Evolutionary conservation across 257 asterid genomes (phyloP).

Genomic region (Fraxinus excelsior): DNA sequence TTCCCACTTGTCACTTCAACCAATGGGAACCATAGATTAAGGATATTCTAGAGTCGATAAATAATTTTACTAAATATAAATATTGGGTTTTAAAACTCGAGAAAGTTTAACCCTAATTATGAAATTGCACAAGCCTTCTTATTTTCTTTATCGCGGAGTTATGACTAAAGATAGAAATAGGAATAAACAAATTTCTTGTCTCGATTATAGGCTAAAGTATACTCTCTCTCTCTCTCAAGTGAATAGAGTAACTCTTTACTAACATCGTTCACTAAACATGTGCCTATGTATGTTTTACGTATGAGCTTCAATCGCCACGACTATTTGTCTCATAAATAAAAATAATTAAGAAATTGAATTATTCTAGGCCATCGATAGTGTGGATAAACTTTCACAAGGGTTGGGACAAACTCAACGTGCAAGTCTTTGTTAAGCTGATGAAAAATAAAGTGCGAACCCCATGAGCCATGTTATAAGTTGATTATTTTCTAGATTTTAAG

Average conservation of each 20-base stretch:
- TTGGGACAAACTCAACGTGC: conserved; percentile 44
- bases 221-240: no score
- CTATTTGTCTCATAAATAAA: not conserved
- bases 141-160: not conserved
- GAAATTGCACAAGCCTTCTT: no score
- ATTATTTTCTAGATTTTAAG: conserved; percentile 15
- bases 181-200: no score
- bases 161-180: no score
- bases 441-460: conserved; percentile 21
- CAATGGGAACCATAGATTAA: conserved; percentile 40
- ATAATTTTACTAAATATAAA: no score
- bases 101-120: not conserved
- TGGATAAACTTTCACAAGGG: conserved; percentile 14
- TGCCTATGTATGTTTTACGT: not conserved
- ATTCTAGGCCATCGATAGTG: not conserved
- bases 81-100: not conserved
- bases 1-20: conserved; percentile 17
- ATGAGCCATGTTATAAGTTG: conserved; percentile 39
- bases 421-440: conserved; percentile 29
- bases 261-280: not conserved
- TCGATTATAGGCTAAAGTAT: no score
- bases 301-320: no score
- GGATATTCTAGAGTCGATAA: conserved; percentile 13
- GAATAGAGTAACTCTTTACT: not conserved
- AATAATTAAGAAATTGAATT: not conserved